Percentiles rank a stretch among this genome's conserved stretches.
These are phyloP conservation scores for Echium plantagineum DNA, from an alignment of 257 asterid species.

Conservation along the genomic window DNA sequence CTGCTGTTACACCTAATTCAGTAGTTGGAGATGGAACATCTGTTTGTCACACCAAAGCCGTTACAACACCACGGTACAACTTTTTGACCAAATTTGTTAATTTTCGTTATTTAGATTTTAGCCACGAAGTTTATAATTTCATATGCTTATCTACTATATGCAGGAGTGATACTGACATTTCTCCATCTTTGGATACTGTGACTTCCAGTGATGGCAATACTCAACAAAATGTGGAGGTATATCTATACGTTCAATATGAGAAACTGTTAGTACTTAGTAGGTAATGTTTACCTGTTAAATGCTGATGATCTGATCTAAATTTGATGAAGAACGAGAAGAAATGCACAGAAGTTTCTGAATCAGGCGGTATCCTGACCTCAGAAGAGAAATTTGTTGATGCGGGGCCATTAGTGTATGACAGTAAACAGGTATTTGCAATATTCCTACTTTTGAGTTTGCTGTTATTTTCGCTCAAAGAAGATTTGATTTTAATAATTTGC, in stretches of 20 bases:
- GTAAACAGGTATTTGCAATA: slow-evolving; percentile 52
- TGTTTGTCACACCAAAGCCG: slow-evolving; percentile 19
- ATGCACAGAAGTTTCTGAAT: slow-evolving; percentile 29
- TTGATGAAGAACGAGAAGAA: slow-evolving; percentile 45
- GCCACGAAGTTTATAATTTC: slow-evolving; percentile 5
- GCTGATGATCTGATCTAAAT: slow-evolving; percentile 8
- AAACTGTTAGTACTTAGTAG: slow-evolving; percentile 3
- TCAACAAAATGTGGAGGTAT: slow-evolving; percentile 43
- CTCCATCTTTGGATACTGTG: slow-evolving; percentile 35
- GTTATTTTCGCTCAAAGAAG: neutral
- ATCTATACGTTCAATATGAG: slow-evolving; percentile 10
- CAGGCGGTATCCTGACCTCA: slow-evolving; percentile 24
- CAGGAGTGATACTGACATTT: slow-evolving; percentile 33
- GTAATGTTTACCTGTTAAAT: neutral
- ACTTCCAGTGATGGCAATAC: slow-evolving; percentile 25
- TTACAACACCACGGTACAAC: slow-evolving; percentile 35
- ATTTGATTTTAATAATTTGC: neutral
- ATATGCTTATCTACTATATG: slow-evolving; percentile 19
- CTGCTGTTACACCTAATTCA: slow-evolving; percentile 27
- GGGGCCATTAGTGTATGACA: slow-evolving; percentile 53
- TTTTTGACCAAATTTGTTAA: slow-evolving; percentile 9
- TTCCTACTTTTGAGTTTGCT: neutral
- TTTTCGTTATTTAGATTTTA: slow-evolving; percentile 4
- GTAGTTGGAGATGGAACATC: slow-evolving; percentile 21
- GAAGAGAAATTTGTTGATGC: slow-evolving; percentile 55